A percentile compares a stretch with the other conserved stretches of the same genome.
phyloP scores from a whole-genome alignment of 2,329 filamentous ascomycete species.

The Zymoseptoria brevis region DNA sequence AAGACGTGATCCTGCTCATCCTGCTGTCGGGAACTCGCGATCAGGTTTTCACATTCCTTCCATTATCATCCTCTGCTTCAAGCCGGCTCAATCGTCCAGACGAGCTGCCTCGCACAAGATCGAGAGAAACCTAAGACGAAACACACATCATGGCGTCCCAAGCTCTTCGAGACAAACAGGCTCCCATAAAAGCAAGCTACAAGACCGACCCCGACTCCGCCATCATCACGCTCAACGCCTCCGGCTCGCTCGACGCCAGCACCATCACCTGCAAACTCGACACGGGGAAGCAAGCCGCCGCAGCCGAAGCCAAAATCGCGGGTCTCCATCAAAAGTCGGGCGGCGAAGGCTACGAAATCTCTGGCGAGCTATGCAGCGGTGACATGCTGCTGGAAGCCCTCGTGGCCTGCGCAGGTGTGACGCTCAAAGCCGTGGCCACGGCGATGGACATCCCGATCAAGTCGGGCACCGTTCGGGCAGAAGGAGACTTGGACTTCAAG shows the following conservation, averaged over 20 bases:
- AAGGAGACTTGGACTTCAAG: constrained; percentile 44
- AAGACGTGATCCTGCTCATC: neutral
- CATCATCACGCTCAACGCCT: constrained; percentile 39
- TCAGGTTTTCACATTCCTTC: neutral
- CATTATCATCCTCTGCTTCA: neutral
- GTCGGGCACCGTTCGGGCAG: constrained; percentile 36
- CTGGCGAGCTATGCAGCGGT: constrained; percentile 42
- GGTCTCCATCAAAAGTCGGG: constrained; percentile 43
- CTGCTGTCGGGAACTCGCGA: neutral
- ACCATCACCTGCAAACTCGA: constrained; percentile 43
- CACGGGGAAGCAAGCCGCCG: constrained; percentile 33
- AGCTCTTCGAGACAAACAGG: constrained; percentile 41
- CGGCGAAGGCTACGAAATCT: constrained; percentile 36
- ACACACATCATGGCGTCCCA: constrained; percentile 15
- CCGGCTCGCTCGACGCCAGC: constrained; percentile 37
- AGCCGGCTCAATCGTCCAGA: neutral
- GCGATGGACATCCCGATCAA: constrained; percentile 39
- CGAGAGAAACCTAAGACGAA: neutral
- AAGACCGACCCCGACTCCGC: constrained; percentile 38
- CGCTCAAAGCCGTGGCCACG: constrained; percentile 44
- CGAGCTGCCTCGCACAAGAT: too few species aligned
- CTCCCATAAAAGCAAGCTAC: constrained; percentile 42
- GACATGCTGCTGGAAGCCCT: constrained; percentile 45
- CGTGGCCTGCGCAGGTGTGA: constrained; percentile 45
- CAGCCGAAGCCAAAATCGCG: constrained; percentile 37